These are phyloP conservation scores for Kuraishia capsulata DNA, from an alignment of 805 yeast genomes.

Conservation along the genomic window DNA sequence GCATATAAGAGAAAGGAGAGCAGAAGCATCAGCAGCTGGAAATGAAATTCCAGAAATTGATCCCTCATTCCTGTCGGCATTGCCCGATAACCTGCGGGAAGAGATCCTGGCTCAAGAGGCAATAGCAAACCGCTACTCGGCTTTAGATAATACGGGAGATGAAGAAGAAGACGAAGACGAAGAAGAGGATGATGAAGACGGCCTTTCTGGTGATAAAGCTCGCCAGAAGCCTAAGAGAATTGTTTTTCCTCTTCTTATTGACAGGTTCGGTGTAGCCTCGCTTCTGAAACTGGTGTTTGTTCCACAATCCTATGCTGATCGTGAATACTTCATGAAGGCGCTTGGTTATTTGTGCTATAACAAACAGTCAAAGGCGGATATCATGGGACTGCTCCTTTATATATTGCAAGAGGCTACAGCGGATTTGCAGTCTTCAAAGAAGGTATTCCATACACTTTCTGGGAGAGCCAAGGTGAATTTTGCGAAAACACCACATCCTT, in stretches of 20 bases:
- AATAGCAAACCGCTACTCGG: constrained; percentile 28
- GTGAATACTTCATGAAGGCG: constrained; percentile 58
- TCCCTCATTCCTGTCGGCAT: constrained; percentile 70
- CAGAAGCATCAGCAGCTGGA: constrained; percentile 34
- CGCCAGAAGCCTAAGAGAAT: constrained; percentile 11
- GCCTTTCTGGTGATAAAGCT: not conserved
- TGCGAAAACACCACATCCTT: constrained; percentile 8
- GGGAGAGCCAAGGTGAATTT: constrained; percentile 29
- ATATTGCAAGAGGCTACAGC: constrained; percentile 69
- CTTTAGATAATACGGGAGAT: constrained; percentile 6
- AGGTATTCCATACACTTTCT: constrained; percentile 48
- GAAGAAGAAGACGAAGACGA: not conserved
- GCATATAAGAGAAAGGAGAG: constrained; percentile 70
- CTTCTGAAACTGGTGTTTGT: constrained; percentile 61
- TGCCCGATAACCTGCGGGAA: constrained; percentile 59
- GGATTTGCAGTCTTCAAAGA: constrained; percentile 53
- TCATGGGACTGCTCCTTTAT: constrained; percentile 56
- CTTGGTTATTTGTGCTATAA: constrained; percentile 61
- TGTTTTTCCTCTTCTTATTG: constrained; percentile 60
- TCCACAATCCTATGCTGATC: constrained; percentile 54
- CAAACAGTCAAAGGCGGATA: constrained; percentile 71
- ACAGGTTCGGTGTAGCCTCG: constrained; percentile 67
- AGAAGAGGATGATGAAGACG: constrained; percentile 14
- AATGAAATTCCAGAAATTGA: constrained; percentile 56
- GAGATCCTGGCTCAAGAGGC: constrained; percentile 54